Base-by-base conservation (phyloP, 2,329 filamentous ascomycete genomes). In the Aspergillus fumigatus region DNA sequence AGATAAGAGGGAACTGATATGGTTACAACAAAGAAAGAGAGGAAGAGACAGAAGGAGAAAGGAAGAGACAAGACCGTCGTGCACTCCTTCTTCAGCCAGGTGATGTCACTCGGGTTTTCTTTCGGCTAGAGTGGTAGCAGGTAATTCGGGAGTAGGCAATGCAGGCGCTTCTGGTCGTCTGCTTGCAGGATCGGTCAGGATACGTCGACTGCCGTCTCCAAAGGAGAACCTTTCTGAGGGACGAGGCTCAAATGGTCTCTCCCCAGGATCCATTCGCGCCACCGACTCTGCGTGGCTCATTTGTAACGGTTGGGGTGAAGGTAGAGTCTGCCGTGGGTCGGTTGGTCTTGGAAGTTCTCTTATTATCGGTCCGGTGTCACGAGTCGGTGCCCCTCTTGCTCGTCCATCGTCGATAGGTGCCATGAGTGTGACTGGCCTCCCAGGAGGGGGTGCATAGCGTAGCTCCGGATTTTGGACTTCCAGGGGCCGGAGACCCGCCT, bases 301-400 rank as follows among this genome's bases (percentile, higher is more conserved):
- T 51, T 72, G 67, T 11, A 72, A 54, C 4, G 63, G 56, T 48
- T 66, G 68, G 26, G 69, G 67, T 9, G 69, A 67, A 38, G 70
- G 70, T 17, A 72, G 54, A 6, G 63, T 63, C n/a, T 71, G 68
- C 27, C 59, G 59, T 58, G 66, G 58, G 29, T 68, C 67, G 19
- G 59, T 49, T 35, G 63, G 67, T 8, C 64, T 62, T 19, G 67
- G 68, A 19, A 72, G 55, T 52, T 72, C 69, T 43, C 67, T 65
- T 55, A 65, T 52, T 52, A 60, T 59, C 26, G 59, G 51, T 19
- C 62, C 57, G 48, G 66, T 62, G 10, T 61, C 61, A 40, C 64
- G 68, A 10, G 50, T 55, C 14, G 60, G 57, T 25, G 65, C 53
- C 48, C 65, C 61, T 48, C 67, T 63, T n/a, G 53, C 21, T 23